Conservation (phyloP, 106 monocot species). For the Acorus calamus region DNA sequence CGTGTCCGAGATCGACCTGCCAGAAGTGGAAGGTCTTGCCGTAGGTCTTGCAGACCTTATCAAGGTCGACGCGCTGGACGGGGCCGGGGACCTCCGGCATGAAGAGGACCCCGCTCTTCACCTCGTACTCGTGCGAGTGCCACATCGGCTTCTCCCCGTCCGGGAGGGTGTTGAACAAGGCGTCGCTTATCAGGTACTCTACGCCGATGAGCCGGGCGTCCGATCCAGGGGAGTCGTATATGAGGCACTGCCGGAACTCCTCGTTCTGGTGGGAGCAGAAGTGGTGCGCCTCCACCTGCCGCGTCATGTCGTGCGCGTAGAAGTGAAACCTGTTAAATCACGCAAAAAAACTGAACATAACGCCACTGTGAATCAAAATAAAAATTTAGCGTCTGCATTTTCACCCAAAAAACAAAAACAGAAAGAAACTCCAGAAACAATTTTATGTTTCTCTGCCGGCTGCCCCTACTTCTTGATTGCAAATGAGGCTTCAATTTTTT, state of each 20-base stretch:
- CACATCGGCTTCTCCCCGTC: conserved; percentile 87
- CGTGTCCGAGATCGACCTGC: conserved; percentile 68
- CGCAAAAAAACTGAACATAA: not conserved
- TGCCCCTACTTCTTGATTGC: no score
- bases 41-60: conserved; percentile 62
- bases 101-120: conserved; percentile 72
- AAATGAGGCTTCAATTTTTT: no score
- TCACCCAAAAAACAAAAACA: not conserved
- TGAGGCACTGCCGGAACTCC: conserved; percentile 82
- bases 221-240: conserved; percentile 57
- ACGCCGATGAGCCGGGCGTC: conserved; percentile 69
- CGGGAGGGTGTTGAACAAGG: conserved; percentile 58
- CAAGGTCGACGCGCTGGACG: conserved; percentile 45
- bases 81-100: conserved; percentile 49
- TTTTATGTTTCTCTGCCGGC: no score
- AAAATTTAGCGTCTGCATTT: not conserved
- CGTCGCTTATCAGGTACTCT: conserved; percentile 66
- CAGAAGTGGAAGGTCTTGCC: conserved; percentile 93
- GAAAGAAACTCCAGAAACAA: no score
- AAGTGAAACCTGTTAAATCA: conserved; percentile 51
- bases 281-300: conserved; percentile 92
- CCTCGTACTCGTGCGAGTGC: conserved; percentile 97
- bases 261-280: conserved; percentile 87
- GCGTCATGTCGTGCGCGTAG: conserved; percentile 75
- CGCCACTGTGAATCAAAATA: no score